These are phyloP conservation scores for Kluyveromyces aestuarii DNA, from an alignment of 805 yeast genomes.

Conservation along the genomic window DNA sequence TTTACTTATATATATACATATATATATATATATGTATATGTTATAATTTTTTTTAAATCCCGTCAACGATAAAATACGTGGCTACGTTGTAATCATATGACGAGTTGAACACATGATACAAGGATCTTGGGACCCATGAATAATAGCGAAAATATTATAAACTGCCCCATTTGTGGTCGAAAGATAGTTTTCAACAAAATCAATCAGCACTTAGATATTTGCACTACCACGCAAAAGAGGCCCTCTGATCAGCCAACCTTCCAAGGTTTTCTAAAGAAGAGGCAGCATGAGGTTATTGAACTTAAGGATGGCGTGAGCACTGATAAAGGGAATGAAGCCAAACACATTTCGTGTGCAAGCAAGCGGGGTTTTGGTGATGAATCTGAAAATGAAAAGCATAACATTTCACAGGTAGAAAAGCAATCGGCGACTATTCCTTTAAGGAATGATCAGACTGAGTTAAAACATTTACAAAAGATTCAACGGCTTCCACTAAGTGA, in stretches of 20 bases:
- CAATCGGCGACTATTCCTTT: neutral
- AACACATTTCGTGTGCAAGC: neutral
- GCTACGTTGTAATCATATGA: too few relatives aligned
- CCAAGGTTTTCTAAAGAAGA: constrained; percentile 10
- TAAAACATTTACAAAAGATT: constrained; percentile 20
- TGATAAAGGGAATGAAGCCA: constrained; percentile 8
- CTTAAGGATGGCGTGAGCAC: constrained; percentile 3
- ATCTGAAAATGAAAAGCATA: neutral
- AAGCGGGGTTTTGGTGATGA: neutral
- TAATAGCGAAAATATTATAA: constrained; percentile 16
- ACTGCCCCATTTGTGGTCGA: constrained; percentile 26
- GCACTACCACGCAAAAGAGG: constrained; percentile 9
- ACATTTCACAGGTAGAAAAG: neutral
- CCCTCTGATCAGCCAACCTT: constrained; percentile 11
- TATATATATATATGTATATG: too few relatives aligned
- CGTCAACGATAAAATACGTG: neutral
- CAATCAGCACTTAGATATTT: constrained; percentile 25
- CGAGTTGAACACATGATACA: neutral
- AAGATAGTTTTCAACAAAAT: constrained; percentile 18
- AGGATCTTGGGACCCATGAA: neutral
- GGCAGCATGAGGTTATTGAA: constrained; percentile 2
- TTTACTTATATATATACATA: too few relatives aligned
- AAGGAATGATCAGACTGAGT: constrained; percentile 10
- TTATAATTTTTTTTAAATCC: too few relatives aligned
- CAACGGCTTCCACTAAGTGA: constrained; percentile 55